Evolutionary conservation across 208 protist species (phyloP).

Genomic region (Leishmania arabica): DNA sequence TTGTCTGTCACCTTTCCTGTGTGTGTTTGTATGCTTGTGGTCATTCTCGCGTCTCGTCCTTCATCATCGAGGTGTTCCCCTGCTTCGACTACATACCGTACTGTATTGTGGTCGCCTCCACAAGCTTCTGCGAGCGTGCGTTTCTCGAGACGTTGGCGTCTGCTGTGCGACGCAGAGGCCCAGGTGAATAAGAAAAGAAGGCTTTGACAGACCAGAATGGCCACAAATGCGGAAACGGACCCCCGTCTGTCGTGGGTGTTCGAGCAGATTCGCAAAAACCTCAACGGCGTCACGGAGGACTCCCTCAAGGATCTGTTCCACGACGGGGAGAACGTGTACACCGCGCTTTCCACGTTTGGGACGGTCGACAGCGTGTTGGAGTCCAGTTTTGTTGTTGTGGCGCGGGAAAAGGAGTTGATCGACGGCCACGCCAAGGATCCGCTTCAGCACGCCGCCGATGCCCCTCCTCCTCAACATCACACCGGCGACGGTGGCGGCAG

Average conservation of each 20-base stretch:
- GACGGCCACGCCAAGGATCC: conserved; percentile 8
- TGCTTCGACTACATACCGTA: neutral
- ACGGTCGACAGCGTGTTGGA: conserved; percentile 40
- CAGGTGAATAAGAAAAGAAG: neutral
- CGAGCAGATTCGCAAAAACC: conserved; percentile 46
- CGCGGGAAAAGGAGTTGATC: conserved; percentile 54
- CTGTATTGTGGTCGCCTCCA: neutral
- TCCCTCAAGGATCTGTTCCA: conserved; percentile 61
- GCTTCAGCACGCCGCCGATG: conserved; percentile 1
- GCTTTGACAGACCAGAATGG: neutral
- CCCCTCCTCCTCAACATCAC: neutral
- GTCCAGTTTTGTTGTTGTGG: conserved; percentile 57
- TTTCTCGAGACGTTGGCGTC: neutral
- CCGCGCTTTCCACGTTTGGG: conserved; percentile 65
- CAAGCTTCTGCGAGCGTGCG: neutral
- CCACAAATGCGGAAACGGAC: conserved; percentile 23
- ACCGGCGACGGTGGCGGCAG: neutral
- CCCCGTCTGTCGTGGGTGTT: conserved; percentile 79
- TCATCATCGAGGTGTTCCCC: neutral
- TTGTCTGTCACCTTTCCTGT: neutral
- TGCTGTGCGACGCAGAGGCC: neutral
- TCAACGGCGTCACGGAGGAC: conserved; percentile 63
- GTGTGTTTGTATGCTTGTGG: neutral
- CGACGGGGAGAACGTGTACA: conserved; percentile 34
- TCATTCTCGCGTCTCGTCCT: neutral